phyloP scores from a whole-genome alignment of 2,329 filamentous ascomycete genomes.

The Gnomoniopsis sp. region DNA sequence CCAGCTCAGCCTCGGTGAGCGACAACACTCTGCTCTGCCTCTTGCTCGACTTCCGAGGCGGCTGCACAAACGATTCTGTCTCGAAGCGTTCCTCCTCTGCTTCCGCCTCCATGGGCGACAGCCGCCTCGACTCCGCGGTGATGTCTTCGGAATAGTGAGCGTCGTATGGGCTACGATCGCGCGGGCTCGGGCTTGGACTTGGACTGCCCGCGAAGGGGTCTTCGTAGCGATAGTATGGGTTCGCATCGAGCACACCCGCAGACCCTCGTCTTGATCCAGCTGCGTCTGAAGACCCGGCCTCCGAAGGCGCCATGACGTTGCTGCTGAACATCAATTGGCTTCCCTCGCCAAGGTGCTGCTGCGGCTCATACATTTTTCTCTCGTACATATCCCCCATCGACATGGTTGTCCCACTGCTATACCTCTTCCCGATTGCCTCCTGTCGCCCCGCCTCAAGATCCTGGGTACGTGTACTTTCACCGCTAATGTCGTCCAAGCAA shows the following conservation, averaged over 20 bases:
- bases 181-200: not conserved
- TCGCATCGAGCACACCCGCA: not conserved
- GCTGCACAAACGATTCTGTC: slow-evolving; percentile 11
- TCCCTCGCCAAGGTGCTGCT: not conserved
- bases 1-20: not conserved
- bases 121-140: slow-evolving; percentile 10
- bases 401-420: slow-evolving; percentile 10
- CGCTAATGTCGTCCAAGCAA: slow-evolving; percentile 15
- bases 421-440: not conserved
- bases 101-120: slow-evolving; percentile 12
- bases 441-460: not conserved
- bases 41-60: slow-evolving; percentile 16
- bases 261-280: slow-evolving; percentile 8
- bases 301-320: slow-evolving; percentile 13
- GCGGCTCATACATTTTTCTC: not conserved
- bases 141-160: slow-evolving; percentile 11
- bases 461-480: not conserved
- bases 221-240: not conserved
- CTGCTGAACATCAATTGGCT: slow-evolving; percentile 10
- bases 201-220: not conserved
- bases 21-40: not conserved
- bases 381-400: not conserved
- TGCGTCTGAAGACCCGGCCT: slow-evolving; percentile 8
- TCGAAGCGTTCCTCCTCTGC: slow-evolving; percentile 8
- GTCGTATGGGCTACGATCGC: not conserved